Evolutionary conservation across 371 early-diverging fungal species (phyloP).

Genomic region (Mortierella sp.): DNA sequence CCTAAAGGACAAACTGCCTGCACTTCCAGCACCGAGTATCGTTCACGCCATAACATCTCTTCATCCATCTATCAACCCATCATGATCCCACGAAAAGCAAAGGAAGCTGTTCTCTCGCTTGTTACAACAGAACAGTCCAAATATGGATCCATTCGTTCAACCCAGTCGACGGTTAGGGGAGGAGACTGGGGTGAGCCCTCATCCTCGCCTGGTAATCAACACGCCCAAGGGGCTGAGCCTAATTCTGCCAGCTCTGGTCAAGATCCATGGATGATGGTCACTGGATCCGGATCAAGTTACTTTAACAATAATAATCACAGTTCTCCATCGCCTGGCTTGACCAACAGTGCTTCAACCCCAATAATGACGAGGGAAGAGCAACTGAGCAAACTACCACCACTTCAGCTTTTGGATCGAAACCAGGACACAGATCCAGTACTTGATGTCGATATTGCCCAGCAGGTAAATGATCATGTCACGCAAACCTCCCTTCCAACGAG

Average conservation of each 20-base stretch:
- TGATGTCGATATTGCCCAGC: constrained; percentile 62
- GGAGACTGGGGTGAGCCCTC: constrained; percentile 50
- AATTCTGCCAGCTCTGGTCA: constrained; percentile 24
- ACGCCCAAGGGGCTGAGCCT: constrained; percentile 23
- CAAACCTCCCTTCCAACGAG: neutral
- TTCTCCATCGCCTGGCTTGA: neutral
- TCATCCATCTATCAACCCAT: constrained; percentile 43
- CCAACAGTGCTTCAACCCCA: constrained; percentile 22
- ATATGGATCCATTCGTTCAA: constrained; percentile 39
- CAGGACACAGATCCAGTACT: constrained; percentile 63
- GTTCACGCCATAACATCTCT: constrained; percentile 25
- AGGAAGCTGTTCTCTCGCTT: constrained; percentile 37
- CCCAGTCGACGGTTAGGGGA: constrained; percentile 38
- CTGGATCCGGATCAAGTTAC: constrained; percentile 42
- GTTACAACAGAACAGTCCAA: constrained; percentile 47
- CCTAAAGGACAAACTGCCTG: constrained; percentile 5
- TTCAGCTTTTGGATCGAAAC: constrained; percentile 58
- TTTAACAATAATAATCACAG: neutral
- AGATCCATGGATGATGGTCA: constrained; percentile 51
- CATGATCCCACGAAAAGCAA: constrained; percentile 45
- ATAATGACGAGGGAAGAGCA: constrained; percentile 37
- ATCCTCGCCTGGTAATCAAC: constrained; percentile 13
- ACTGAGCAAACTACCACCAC: constrained; percentile 54
- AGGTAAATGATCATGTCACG: constrained; percentile 48
- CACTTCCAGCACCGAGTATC: constrained; percentile 18